Evolutionary conservation across 768 basidiomycete genomes (phyloP).

Genomic region (Jaapia argillacea): DNA sequence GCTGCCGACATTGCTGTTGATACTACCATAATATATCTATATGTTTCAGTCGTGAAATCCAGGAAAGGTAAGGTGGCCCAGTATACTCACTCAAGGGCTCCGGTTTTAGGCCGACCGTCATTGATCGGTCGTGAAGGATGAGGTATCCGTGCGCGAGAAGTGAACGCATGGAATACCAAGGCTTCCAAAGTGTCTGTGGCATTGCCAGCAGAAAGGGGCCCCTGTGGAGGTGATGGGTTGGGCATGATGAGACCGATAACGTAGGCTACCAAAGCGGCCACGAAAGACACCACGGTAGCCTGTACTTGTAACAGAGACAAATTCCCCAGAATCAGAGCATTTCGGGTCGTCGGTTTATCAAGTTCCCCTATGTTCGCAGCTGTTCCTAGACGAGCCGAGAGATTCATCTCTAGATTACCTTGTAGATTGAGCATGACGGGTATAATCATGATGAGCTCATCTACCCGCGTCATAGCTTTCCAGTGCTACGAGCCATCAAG

Average conservation of each 20-base stretch:
- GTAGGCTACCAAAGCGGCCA: slow-evolving; percentile 75
- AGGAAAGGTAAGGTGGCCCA: background rate
- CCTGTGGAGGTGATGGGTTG: slow-evolving; percentile 8
- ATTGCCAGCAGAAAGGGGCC: background rate
- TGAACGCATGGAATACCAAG: background rate
- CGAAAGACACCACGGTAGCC: slow-evolving; percentile 78
- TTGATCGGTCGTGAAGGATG: slow-evolving; percentile 15
- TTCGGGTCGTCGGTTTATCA: slow-evolving; percentile 55
- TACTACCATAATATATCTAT: slow-evolving; percentile 68
- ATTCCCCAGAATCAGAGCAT: slow-evolving; percentile 69
- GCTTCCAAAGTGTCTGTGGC: background rate
- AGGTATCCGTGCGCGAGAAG: slow-evolving; percentile 7
- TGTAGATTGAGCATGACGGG: slow-evolving; percentile 93
- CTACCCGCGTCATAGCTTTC: slow-evolving; percentile 80
- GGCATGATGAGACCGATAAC: slow-evolving; percentile 58
- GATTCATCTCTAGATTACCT: slow-evolving; percentile 98
- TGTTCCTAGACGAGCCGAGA: slow-evolving; percentile 91
- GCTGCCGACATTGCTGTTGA: slow-evolving; percentile 76
- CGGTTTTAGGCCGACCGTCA: slow-evolving; percentile 23
- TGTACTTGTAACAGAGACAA: slow-evolving; percentile 87
- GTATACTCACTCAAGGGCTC: slow-evolving; percentile 27
- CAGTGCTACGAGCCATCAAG: slow-evolving; percentile 44
- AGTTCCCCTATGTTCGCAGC: slow-evolving; percentile 91
- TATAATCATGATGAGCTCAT: slow-evolving; percentile 95
- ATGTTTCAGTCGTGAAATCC: slow-evolving; percentile 4